phyloP scores from a whole-genome alignment of 2,329 filamentous ascomycete genomes.

The Dactylonectria estremocensis region DNA sequence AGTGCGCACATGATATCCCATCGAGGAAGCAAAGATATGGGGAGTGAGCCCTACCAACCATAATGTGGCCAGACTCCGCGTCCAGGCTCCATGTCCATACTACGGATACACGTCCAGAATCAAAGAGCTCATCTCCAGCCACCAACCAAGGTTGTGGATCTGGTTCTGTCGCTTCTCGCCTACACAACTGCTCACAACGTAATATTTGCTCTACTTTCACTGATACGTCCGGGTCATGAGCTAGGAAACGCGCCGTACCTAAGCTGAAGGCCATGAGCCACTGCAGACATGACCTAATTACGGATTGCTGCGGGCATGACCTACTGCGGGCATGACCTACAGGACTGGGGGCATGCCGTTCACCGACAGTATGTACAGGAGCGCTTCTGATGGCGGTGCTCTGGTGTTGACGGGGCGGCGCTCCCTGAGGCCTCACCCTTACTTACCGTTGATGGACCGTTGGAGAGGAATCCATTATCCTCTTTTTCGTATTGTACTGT shows the following conservation, averaged over 20 bases:
- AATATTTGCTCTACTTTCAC: background rate
- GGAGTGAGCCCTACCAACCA: slow-evolving; percentile 13
- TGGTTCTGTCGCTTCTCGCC: background rate
- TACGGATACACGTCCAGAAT: slow-evolving; percentile 6
- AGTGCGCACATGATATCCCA: background rate
- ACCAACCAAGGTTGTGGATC: slow-evolving; percentile 18
- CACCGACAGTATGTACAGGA: background rate
- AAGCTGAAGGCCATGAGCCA: background rate
- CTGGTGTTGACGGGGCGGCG: too few species aligned
- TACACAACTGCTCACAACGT: background rate
- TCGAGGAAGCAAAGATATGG: background rate
- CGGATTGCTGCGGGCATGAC: background rate
- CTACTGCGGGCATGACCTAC: slow-evolving; percentile 17
- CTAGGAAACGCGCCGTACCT: slow-evolving; percentile 14
- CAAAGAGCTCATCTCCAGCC: slow-evolving; percentile 4
- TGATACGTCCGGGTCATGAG: slow-evolving; percentile 19
- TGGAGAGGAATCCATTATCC: slow-evolving; percentile 11
- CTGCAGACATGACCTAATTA: background rate
- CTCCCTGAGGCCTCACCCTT: slow-evolving; percentile 11
- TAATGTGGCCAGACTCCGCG: background rate
- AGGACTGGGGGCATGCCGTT: slow-evolving; percentile 16
- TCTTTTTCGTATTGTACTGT: background rate
- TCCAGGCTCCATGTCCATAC: too few species aligned
- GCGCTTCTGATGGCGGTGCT: slow-evolving; percentile 21
- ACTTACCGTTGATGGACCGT: slow-evolving; percentile 13